Evolutionary conservation across 192 early-diverging fungal species (phyloP), one percentile per base, ranked within the genome.

Genomic region (Fimicolochytrium jonesii): DNA sequence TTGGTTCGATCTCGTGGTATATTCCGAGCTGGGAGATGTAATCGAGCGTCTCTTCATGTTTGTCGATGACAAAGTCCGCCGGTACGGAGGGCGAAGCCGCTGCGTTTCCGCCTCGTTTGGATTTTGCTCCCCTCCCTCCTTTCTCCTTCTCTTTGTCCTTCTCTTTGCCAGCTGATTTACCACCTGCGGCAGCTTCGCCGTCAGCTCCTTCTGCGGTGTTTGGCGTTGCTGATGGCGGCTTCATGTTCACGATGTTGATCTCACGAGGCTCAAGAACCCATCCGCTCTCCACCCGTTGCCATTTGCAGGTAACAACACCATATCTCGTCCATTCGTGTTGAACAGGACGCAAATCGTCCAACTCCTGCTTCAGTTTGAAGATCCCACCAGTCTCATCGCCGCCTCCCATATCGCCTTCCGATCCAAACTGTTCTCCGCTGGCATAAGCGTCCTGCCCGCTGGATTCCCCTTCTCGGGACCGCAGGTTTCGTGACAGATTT

Each of bases 21-120:
- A 64, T 30, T 13, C 52, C 52, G 37, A 64, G 26, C 7, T 32
- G 7, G 6, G 58, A 53, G 31, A 56, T 60, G 49, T 75, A 77
- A 20, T 61, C 56, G 42, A 80, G 71, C 22, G 57, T 33, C 17
- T 49, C 56, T 0, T 69, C 46, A 53, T 56, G 67, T 22, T 59
- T 31, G 31, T 80, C 78, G 34, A 80, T 70, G 3, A 58, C 57
- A 50, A 66, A 80, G 25, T 80, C 74, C 9, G 70, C 72, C 6
- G 62, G 62, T 7, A 44, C 31, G 15, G 59, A 29, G 4, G 68
- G 44, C 33, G 53, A 17, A 15, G 25, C 48, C 6, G 33, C 53
- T 3, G 53, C 53, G n/a, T n/a, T n/a, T n/a, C n/a, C n/a, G 2
- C 18, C 33, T 55, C 34, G 31, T 34, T 55, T 55, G 17, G 53